Percentiles rank a stretch among this genome's conserved stretches.
These are phyloP conservation scores for Larix kaempferi DNA, from an alignment of 75 land plant genomes.

Conservation along the genomic window DNA sequence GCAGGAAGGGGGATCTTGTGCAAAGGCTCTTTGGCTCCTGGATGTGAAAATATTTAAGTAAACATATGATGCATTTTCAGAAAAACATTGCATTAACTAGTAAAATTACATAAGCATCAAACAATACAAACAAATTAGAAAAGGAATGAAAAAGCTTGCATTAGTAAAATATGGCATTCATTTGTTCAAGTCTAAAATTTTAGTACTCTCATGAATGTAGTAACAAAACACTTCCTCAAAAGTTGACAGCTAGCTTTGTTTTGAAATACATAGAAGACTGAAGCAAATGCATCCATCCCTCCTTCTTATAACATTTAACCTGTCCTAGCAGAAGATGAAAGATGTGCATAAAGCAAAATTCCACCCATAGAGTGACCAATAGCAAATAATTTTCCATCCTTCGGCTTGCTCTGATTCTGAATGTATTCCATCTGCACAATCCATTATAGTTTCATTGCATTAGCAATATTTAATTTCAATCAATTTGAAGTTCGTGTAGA, in stretches of 20 bases:
- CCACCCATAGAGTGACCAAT: slow-evolving; percentile 99
- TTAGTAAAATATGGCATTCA: background rate
- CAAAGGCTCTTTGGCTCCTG: no score
- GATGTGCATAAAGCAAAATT: slow-evolving; percentile 82
- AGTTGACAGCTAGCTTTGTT: background rate
- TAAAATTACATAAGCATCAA: no score
- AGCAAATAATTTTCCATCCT: slow-evolving; percentile 86
- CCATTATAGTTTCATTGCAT: background rate
- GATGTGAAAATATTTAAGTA: no score
- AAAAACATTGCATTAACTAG: no score
- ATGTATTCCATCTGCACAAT: slow-evolving; percentile 85
- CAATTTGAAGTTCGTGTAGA: background rate
- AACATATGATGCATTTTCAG: no score
- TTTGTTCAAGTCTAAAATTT: slow-evolving; percentile 6
- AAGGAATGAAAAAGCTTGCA: background rate
- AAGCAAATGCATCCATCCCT: background rate
- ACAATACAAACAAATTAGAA: background rate
- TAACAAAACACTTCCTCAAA: background rate
- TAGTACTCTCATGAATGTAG: background rate
- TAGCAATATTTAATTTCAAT: no score
- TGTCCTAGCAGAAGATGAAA: slow-evolving; percentile 57
- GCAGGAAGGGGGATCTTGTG: no score
- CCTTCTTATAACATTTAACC: slow-evolving; percentile 1
- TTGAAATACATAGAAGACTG: background rate
- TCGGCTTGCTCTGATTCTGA: slow-evolving; percentile 48